Base-by-base conservation (phyloP, 306 rosid species). In the Biancaea sappan region DNA sequence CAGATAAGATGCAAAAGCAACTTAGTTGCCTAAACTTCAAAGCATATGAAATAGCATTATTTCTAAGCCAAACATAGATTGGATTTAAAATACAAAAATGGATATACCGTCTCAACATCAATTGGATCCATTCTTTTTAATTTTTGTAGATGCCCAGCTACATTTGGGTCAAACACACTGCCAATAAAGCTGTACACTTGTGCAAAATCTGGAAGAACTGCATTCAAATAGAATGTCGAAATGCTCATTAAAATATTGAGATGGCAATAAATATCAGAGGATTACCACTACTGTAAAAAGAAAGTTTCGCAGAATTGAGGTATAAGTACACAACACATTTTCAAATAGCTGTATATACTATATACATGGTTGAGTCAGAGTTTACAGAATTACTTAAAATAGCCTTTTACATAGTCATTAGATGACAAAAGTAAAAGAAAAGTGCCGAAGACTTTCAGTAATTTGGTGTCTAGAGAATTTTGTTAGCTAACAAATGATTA, bases 121-220 rank as follows among this genome's bases (percentile, higher is more conserved):
- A 91, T 86, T 21, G 86, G 93, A 69, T 89, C 95, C 97, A 91
- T 87, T 76, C 68, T 79, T 61, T 84, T 89, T 29, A 91, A 81
- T 51, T 78, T 89, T 71, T 87, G 93, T 77, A 91, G 69, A 83
- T 91, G 95, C 59, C 87, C 92, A 56, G 87, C 22, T 67, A 68
- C 78, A 69, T 76, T 72, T 13, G 95, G 93, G 66, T 91, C 97
- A 79, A 91, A 91, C 61, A 91, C 90, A 56, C 93, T 89, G 72
- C 97, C 97, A 71, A 91, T 89, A 85, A 91, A 91, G 81, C 78
- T 38, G 59, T 91, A 91, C 22, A 91, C 97, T 77, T 83, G 92
- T 44, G 83, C 63, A 79, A 91, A 91, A 84, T 91, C 97, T 0
- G 97, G 97, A 72, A 91, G 86, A 81, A 91, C 97, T 91, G 93